Evolutionary conservation across 257 asterid species (phyloP).

Genomic region (Voacanga thouarsii): DNA sequence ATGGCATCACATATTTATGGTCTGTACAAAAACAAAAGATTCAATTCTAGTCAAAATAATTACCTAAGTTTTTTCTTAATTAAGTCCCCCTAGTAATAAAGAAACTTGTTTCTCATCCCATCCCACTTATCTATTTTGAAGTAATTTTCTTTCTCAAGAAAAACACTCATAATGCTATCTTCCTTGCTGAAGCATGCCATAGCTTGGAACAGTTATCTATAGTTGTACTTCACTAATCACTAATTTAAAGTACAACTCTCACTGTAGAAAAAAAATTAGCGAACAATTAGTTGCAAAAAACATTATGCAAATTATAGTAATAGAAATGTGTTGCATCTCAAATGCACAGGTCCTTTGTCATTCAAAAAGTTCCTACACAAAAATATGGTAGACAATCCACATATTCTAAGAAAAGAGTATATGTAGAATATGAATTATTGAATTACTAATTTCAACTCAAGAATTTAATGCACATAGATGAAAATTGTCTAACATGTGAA

Average conservation of each 20-base stretch:
- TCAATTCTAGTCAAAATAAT: no score
- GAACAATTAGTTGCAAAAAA: background rate
- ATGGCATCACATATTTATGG: no score
- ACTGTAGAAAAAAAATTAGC: background rate
- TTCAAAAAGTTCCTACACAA: background rate
- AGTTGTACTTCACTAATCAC: background rate
- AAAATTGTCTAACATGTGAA: conserved; percentile 71
- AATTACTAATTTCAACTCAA: background rate
- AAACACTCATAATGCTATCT: no score
- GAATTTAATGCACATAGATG: background rate
- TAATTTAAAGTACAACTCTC: no score
- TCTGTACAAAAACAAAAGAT: no score
- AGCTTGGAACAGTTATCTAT: no score
- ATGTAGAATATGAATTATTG: background rate
- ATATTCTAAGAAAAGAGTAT: background rate
- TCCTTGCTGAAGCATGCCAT: no score
- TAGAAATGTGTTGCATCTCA: background rate
- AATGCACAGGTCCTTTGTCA: background rate
- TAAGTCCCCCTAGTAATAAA: no score
- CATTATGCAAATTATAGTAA: background rate
- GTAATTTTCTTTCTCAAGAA: no score
- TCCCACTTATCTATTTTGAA: no score
- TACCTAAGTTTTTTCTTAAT: no score
- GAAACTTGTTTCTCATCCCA: no score
- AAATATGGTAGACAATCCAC: background rate